Evolutionary conservation across 108 stramenopile species (phyloP), one percentile per base, ranked within the genome.

Genomic region (Cyclostephanos invisitatus): DNA sequence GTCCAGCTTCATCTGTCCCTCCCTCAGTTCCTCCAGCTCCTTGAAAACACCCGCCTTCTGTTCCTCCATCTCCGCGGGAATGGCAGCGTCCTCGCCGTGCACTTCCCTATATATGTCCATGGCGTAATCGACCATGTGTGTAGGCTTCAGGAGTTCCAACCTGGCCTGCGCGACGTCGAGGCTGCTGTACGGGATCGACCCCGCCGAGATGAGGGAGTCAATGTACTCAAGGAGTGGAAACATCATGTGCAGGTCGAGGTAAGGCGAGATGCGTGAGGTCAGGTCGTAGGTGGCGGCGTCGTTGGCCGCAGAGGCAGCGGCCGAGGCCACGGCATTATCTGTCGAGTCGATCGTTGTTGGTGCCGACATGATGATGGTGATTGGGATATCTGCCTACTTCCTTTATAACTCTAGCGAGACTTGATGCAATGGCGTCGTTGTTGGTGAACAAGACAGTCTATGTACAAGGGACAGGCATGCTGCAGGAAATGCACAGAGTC

Each of bases 241-340:
- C 84, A 98, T 87, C 88, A 97, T 88, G 90, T 98, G 98, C 11
- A 92, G 90, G 79, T 98, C 98, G 74, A 97, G 79, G 71, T 85
- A 92, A 40, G 95, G 90, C 47, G 91, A 89, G 66, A 94, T 84
- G 48, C 81, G 81, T 47, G 85, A 82, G 59, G 97, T 97, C 67
- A 97, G 85, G 67, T 97, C 96, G 70, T 78, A 78, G 14, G 77
- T 66, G 10, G 77, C 62, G 69, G 77, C 77, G 70, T 78, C 77
- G 70, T 56, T 47, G 68, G 69, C 47, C 58, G 75, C 44, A 10
- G 73, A 44, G 25, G 59, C 32, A 46, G 58, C 14, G 21, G 27
- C 47, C 40, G 71, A 15, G 15, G 61, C 58, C 40, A 58, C n/a
- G 12, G n/a, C 60, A n/a, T 8, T 36, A 20, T 29, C 36, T 17